Base-by-base conservation (phyloP, 1,284 basidiomycete species). In the Trametes hirsuta region DNA sequence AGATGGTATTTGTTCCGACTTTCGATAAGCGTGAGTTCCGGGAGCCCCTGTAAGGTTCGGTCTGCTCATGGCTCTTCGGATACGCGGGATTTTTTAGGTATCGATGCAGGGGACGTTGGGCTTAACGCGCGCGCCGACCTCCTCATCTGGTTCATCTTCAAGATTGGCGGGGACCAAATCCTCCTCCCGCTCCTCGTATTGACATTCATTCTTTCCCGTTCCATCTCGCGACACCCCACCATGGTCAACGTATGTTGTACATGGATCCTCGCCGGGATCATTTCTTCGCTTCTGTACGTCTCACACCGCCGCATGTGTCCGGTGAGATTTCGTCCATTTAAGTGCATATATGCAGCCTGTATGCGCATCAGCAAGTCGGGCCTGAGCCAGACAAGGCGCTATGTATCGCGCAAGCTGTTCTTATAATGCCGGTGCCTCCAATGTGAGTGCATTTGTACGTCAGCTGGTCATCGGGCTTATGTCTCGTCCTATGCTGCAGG, bases 241-340 rank as follows among this genome's bases (percentile, higher is more conserved):
- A 71, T 85, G 61, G 71, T 84, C 64, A 85, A 83, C 61, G 77
- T 85, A 49, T 85, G 82, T 63, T 66, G 78, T 46, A 79, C 79
- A 41, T 85, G 84, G 81, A 76, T 74, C 12, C 40, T 72, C 6
- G 58, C 70, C 3, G 71, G 69, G 6, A 58, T 74, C 25, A 61
- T 61, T 21, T 80, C 53, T 56, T 84, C 59, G 74, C 79, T 73
- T 75, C 79, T 53, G 71, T 84, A 63, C 69, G 74, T 66, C 12
- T 8, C 30, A 30, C 30, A 8, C 30, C 30, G 8, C 4, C 35
- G 24, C 18, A 5, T 12, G 10, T 22, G 6, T 14, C 12, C 12
- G n/a, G 10, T 39, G 36, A 22, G 12, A 22, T 1, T 10, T 1
- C 14, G 4, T 3, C 3, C n/a, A 12, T 15, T 18, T 9, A 42